These are phyloP conservation scores for Alternaria dauci DNA, from an alignment of 2,329 filamentous ascomycete species.

Conservation along the genomic window DNA sequence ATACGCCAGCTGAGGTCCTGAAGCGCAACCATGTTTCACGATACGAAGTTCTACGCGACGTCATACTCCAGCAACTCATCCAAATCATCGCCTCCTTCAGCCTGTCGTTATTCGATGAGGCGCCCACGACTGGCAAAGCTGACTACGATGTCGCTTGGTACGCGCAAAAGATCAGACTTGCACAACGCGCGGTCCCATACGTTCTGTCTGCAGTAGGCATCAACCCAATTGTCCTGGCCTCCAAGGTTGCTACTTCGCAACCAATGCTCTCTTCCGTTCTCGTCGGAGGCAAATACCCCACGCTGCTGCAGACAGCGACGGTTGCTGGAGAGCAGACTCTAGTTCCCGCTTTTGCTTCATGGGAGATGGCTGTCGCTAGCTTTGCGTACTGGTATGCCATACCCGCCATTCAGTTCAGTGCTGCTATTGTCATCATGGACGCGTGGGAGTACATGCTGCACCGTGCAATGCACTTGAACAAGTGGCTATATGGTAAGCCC, in stretches of 20 bases:
- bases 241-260: slow-evolving; percentile 74
- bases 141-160: slow-evolving; percentile 89
- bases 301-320: slow-evolving; percentile 67
- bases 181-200: slow-evolving; percentile 78
- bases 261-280: slow-evolving; percentile 78
- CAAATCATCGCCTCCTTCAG: slow-evolving; percentile 77
- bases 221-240: slow-evolving; percentile 77
- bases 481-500: slow-evolving; percentile 89
- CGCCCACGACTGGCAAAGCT: slow-evolving; percentile 78
- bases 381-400: slow-evolving; percentile 81
- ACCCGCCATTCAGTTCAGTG: slow-evolving; percentile 77
- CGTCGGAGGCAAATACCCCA: slow-evolving; percentile 82
- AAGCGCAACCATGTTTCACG: slow-evolving; percentile 87
- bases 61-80: slow-evolving; percentile 89
- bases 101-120: slow-evolving; percentile 75
- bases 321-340: slow-evolving; percentile 59
- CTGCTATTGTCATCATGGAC: slow-evolving; percentile 81
- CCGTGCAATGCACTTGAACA: slow-evolving; percentile 96
- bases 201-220: slow-evolving; percentile 76
- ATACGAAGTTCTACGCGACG: slow-evolving; percentile 87
- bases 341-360: slow-evolving; percentile 78
- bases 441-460: slow-evolving; percentile 99
- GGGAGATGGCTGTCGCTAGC: slow-evolving; percentile 80
- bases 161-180: slow-evolving; percentile 81
- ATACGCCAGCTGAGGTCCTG: slow-evolving; percentile 90